Conservation (phyloP, 768 basidiomycete genomes). For the Lactarius akahatsu region DNA sequence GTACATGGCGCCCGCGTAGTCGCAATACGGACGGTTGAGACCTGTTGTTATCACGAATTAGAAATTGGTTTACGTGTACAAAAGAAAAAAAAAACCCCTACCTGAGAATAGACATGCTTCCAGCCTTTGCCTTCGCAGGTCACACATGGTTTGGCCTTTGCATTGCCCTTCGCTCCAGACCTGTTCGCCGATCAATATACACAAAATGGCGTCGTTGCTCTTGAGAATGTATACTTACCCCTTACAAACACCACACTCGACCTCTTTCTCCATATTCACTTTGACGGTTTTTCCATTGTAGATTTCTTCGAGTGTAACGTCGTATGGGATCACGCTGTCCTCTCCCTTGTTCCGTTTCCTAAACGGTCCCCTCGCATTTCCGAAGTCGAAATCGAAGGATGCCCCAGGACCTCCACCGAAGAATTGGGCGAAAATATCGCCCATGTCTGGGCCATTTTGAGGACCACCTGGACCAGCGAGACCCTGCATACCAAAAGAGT, state of each 20-base stretch:
- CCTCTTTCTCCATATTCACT: slow-evolving; percentile 85
- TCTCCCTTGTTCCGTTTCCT: slow-evolving; percentile 57
- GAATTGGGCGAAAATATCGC: slow-evolving; percentile 76
- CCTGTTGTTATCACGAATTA: slow-evolving; percentile 32
- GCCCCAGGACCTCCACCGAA: slow-evolving; percentile 56
- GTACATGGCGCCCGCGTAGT: slow-evolving; percentile 57
- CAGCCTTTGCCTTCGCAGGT: slow-evolving; percentile 85
- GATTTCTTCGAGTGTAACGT: slow-evolving; percentile 88
- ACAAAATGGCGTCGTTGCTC: slow-evolving; percentile 21
- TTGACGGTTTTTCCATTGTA: slow-evolving; percentile 89
- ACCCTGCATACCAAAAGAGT: slow-evolving; percentile 70
- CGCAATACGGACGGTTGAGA: slow-evolving; percentile 49
- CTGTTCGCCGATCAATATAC: slow-evolving; percentile 40
- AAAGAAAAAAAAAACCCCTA: slow-evolving; percentile 25
- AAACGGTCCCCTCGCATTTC: slow-evolving; percentile 33
- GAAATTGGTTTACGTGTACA: not conserved
- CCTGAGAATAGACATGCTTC: slow-evolving; percentile 59
- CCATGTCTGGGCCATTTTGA: slow-evolving; percentile 46
- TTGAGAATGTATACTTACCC: slow-evolving; percentile 52
- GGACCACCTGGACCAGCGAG: slow-evolving; percentile 50
- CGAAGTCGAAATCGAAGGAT: slow-evolving; percentile 66
- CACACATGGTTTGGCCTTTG: slow-evolving; percentile 81
- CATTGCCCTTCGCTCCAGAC: slow-evolving; percentile 75
- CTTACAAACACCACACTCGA: slow-evolving; percentile 74
- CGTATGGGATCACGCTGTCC: slow-evolving; percentile 74